A percentile compares a stretch with the other conserved stretches of the same genome.
Evolutionary conservation across 1,139 yeast genomes (phyloP).

Genomic region (Geotrichum cucujoidarum): DNA sequence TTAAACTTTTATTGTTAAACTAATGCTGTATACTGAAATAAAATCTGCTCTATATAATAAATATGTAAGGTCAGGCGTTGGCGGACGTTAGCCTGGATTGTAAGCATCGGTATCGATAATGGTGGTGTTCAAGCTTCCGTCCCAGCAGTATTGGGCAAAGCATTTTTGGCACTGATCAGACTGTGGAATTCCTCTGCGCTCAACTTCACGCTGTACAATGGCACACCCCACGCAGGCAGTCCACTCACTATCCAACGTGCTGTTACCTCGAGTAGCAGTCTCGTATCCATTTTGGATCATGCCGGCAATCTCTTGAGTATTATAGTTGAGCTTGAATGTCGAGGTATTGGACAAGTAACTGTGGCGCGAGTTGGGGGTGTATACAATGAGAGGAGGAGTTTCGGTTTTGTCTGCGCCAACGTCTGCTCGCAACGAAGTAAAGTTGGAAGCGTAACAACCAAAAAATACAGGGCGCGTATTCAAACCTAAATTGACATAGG

Average conservation of each 20-base stretch:
- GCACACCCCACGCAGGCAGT: constrained; percentile 86
- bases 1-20: too few species aligned
- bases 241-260: constrained; percentile 71
- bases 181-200: constrained; percentile 58
- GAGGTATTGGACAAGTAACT: constrained; percentile 64
- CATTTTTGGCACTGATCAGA: constrained; percentile 71
- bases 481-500: constrained; percentile 47
- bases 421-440: constrained; percentile 23
- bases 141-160: constrained; percentile 75
- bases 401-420: constrained; percentile 16
- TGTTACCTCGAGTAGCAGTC: constrained; percentile 64
- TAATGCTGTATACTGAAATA: too few species aligned
- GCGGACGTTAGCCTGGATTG: too few species aligned
- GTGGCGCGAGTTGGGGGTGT: constrained; percentile 73
- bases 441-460: constrained; percentile 19
- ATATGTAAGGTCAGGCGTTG: too few species aligned
- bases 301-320: constrained; percentile 50
- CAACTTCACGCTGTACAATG: constrained; percentile 73
- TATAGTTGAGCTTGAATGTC: constrained; percentile 63
- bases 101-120: too few species aligned
- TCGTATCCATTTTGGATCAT: constrained; percentile 80
- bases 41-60: too few species aligned
- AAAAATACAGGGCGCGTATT: constrained; percentile 39
- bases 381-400: constrained; percentile 69
- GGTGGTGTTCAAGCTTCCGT: constrained; percentile 12